Conservation (phyloP, 768 basidiomycete species). For the Hygrophorus pudorinus region DNA sequence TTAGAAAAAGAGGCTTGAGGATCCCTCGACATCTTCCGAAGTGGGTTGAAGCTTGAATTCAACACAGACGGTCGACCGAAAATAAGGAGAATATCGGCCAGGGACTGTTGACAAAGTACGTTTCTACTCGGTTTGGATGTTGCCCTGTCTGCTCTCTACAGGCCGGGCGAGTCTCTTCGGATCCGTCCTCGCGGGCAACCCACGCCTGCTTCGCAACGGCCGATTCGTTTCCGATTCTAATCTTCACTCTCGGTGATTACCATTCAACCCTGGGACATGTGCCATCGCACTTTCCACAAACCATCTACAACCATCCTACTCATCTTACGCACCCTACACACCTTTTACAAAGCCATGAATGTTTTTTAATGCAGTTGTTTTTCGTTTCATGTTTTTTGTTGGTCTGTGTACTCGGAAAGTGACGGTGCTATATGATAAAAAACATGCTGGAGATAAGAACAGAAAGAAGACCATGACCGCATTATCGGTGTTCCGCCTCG, state of each 20-base stretch:
- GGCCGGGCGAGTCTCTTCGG: constrained; percentile 37
- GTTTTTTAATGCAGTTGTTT: not conserved
- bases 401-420: too few relatives aligned
- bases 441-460: too few relatives aligned
- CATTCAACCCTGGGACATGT: not conserved
- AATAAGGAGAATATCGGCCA: constrained; percentile 44
- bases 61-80: constrained; percentile 37
- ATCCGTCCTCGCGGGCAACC: constrained; percentile 39
- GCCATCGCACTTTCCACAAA: too few relatives aligned
- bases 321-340: not conserved
- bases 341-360: not conserved
- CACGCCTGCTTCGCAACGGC: constrained; percentile 30
- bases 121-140: constrained; percentile 11
- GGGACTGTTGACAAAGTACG: constrained; percentile 47
- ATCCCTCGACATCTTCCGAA: too few relatives aligned
- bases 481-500: too few relatives aligned
- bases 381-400: too few relatives aligned
- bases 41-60: too few relatives aligned
- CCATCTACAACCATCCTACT: not conserved
- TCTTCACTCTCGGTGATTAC: not conserved
- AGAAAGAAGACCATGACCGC: too few relatives aligned
- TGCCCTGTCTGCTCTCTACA: constrained; percentile 10
- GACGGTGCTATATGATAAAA: too few relatives aligned
- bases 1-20: too few relatives aligned
- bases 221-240: constrained; percentile 23